Percentiles rank a stretch among this genome's conserved stretches.
Evolutionary conservation across 805 yeast genomes (phyloP).

Genomic region (Lachancea kluyveri): DNA sequence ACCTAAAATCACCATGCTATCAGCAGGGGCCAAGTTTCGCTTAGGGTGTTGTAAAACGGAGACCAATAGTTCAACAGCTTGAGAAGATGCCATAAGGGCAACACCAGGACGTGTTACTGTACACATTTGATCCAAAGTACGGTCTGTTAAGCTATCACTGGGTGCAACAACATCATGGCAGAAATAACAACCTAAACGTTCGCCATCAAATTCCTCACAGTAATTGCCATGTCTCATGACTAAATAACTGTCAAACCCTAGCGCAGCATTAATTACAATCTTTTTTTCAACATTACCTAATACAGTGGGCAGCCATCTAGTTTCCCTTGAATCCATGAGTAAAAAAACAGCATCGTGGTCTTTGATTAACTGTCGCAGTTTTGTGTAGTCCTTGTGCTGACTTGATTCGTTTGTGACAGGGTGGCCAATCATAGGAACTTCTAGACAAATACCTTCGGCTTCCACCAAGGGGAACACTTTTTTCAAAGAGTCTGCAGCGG

Average conservation of each 20-base stretch:
- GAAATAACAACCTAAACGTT: slow-evolving; percentile 82
- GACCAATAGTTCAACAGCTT: slow-evolving; percentile 78
- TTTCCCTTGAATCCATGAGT: slow-evolving; percentile 89
- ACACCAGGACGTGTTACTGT: slow-evolving; percentile 97
- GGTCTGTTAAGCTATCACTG: slow-evolving; percentile 73
- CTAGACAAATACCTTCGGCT: slow-evolving; percentile 55
- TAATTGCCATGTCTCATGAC: slow-evolving; percentile 88
- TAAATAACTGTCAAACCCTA: slow-evolving; percentile 89
- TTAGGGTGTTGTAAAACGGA: slow-evolving; percentile 65
- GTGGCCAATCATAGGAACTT: slow-evolving; percentile 96
- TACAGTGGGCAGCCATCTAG: slow-evolving; percentile 96
- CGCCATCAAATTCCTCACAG: slow-evolving; percentile 17
- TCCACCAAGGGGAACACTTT: slow-evolving; percentile 75
- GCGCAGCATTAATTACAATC: slow-evolving; percentile 82
- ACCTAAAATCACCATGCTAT: slow-evolving; percentile 46
- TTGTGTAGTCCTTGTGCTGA: slow-evolving; percentile 47
- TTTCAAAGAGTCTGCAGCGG: slow-evolving; percentile 69
- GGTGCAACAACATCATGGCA: slow-evolving; percentile 97
- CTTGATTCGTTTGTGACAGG: slow-evolving; percentile 53
- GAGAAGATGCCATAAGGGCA: slow-evolving; percentile 79
- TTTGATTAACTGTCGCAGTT: slow-evolving; percentile 46
- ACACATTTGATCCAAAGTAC: slow-evolving; percentile 96
- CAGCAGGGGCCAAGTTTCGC: slow-evolving; percentile 28
- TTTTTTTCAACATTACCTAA: slow-evolving; percentile 62
- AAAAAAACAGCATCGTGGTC: slow-evolving; percentile 74